Evolutionary conservation across 768 basidiomycete species (phyloP), one percentile per base, ranked within the genome.

Genomic region (Amanita subjunquillea): DNA sequence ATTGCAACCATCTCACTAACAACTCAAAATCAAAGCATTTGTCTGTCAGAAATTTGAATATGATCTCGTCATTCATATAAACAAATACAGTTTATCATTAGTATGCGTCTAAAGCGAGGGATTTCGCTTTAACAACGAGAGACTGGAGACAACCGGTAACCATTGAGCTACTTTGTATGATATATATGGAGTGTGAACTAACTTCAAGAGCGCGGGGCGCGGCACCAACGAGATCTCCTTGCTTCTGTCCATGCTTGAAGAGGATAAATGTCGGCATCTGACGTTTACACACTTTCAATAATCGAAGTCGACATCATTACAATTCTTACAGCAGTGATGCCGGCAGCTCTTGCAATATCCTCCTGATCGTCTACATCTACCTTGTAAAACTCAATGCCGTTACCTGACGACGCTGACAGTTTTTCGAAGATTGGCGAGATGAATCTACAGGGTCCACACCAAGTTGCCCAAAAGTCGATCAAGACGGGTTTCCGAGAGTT

Each of bases 391-490:
- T 73, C 71, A 50, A 85, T 61, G n/a, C 62, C 68, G 3, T 65
- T 55, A 22, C 20, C 23, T 48, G 59, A 62, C 23, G 66, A 62
- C 0, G 67, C 56, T 2, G 79, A 71, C 23, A 83, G 61, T 56
- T 74, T 69, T 63, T 85, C 80, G 58, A 85, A 81, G 43, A 83
- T 61, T 52, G 85, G 85, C 17, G 77, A 76, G 66, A 87, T 85
- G 41, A 72, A 57, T 53, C 67, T 72, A 77, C 85, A 87, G 12
- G 85, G 84, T 13, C 83, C 83, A 65, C 81, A 87, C 85, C 85
- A 87, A 1, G 78, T 76, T 38, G 85, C 85, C 82, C 82, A 84
- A 68, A 88, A 87, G 67, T 88, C 83, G 61, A 88, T 72, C 17
- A 83, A 62, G 57, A 73, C 67, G 56, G 69, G 65, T 58, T 72